Percentiles rank a stretch among this genome's conserved stretches.
These are phyloP conservation scores for Malassezia dermatis DNA, from an alignment of 1,284 basidiomycete species.

Conservation along the genomic window DNA sequence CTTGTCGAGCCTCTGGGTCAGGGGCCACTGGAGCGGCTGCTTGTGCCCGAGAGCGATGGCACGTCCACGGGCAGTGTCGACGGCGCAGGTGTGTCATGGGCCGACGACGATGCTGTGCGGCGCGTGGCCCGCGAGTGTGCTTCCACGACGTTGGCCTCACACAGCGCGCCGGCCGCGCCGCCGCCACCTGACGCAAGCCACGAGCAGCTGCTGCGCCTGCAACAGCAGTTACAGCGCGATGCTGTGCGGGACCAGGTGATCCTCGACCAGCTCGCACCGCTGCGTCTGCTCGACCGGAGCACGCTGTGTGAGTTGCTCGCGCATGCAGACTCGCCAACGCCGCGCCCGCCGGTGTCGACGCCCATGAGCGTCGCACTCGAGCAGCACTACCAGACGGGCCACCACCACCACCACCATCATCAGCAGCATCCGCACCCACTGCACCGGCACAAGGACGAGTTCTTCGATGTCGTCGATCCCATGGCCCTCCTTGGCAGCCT, in stretches of 20 bases:
- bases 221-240: conserved; percentile 12
- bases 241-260: conserved; percentile 27
- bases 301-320: conserved; percentile 26
- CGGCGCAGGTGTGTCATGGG: neutral
- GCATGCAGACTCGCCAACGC: neutral
- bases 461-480: conserved; percentile 43
- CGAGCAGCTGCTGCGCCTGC: conserved; percentile 1
- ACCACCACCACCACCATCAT: conserved; percentile 13
- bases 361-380: conserved; percentile 7
- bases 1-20: conserved; percentile 44
- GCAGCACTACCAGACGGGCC: conserved; percentile 9
- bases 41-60: conserved; percentile 27
- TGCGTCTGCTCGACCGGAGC: conserved; percentile 32
- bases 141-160: conserved; percentile 25
- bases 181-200: conserved; percentile 2
- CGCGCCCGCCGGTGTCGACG: neutral
- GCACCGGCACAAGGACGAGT: conserved; percentile 32
- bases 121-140: conserved; percentile 15
- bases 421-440: conserved; percentile 9
- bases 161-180: neutral
- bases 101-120: conserved; percentile 7
- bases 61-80: neutral
- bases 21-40: conserved; percentile 35
- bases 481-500: conserved; percentile 30
- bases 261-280: conserved; percentile 35